Percentiles rank a stretch among this genome's conserved stretches.
Conservation (phyloP, 345 rosid genomes). For the Dipteronia dyeriana region DNA sequence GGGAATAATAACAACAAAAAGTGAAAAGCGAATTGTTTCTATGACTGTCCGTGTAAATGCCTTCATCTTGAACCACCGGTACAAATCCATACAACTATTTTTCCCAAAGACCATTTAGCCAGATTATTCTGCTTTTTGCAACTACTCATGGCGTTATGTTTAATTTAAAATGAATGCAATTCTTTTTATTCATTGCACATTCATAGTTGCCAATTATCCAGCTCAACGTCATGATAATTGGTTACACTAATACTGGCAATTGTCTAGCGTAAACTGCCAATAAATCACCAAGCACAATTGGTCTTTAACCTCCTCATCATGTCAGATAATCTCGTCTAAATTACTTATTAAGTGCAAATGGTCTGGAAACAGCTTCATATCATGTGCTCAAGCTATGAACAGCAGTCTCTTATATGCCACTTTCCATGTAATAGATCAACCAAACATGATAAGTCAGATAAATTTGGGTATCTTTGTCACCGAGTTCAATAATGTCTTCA, state of each 20-base stretch:
- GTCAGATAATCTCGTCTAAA: not conserved
- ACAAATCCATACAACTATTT: not conserved
- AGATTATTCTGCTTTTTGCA: not conserved
- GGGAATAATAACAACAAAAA: not conserved
- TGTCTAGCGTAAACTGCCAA: not conserved
- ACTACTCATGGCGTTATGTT: not conserved
- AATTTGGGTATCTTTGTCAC: not conserved
- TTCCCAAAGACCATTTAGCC: not conserved
- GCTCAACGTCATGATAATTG: not conserved
- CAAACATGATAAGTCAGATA: not conserved
- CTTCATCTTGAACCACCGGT: not conserved
- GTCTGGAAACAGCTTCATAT: not conserved
- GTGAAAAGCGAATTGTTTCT: not conserved
- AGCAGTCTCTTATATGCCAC: slow-evolving; percentile 7
- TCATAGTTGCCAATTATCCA: not conserved
- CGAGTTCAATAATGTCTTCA: not conserved
- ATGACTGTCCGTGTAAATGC: not conserved
- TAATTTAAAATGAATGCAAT: not conserved
- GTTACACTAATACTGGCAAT: not conserved
- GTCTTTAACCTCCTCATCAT: not conserved
- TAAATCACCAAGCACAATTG: not conserved
- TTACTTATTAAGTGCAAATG: slow-evolving; percentile 1
- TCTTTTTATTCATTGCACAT: not conserved
- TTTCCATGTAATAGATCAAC: not conserved
- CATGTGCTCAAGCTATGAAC: not conserved